Evolutionary conservation across 345 rosid genomes (phyloP), one percentile per base, ranked within the genome.

Genomic region (Citrus maxima): DNA sequence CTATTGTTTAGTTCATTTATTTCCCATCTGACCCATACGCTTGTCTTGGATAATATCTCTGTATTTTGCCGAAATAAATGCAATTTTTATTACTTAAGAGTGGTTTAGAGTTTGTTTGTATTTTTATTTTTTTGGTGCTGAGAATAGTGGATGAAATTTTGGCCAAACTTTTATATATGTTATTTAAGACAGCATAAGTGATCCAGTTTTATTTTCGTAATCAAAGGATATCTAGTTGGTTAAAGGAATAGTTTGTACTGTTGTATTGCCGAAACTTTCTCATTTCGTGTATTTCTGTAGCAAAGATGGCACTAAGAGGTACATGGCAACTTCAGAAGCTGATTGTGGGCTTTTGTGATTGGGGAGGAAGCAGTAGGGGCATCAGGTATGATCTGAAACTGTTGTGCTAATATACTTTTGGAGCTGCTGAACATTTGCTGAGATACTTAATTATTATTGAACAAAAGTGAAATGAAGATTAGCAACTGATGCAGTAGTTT

Each of bases 351-450:
- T 93, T 87, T 71, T 86, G 92, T 78, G 89, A 93, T 63, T 91
- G 97, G 99, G 98, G 99, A 72, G 99, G 97, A 25, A 96, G 98
- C 80, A 92, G 99, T 67, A 86, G 93, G 67, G 97, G 98, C 68
- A 90, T 92, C 82, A 89, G 95, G 97, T 93, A 80, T 74, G 72
- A 16, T 40, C 72, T 69, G 28, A 13, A 42, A 62, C n/a, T 58
- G 3, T 34, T 58, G 1, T 34, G 25, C 30, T 34, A 18, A 21
- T 59, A 10, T 22, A 1, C 37, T 28, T n/a, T 37, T 8, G 2
- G 2, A 1, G 22, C 6, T 28, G 2, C 6, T 21, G 22, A 30
- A n/a, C 27, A 21, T 12, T 49, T 40, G 4, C 46, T 34, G 3
- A 10, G 34, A n/a, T 42, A 10, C 24, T n/a, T 69, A 38, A 25